These are phyloP conservation scores for Solanum chacoense DNA, from an alignment of 305 asterid genomes.

Conservation along the genomic window DNA sequence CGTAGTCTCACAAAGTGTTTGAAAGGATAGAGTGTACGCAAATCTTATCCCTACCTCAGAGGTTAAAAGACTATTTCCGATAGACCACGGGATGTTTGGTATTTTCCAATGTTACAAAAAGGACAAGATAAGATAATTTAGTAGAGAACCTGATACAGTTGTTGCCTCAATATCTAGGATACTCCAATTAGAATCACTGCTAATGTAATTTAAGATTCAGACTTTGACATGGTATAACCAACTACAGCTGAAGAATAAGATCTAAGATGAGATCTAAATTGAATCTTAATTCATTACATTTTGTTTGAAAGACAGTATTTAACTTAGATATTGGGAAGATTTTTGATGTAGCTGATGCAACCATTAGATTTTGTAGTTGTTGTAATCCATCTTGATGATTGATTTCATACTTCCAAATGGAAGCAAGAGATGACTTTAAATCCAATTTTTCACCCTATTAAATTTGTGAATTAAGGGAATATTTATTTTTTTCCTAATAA, in stretches of 20 bases:
- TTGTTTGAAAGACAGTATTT: conserved; percentile 22
- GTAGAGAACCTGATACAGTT: conserved; percentile 24
- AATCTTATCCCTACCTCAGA: neutral
- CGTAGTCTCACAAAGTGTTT: neutral
- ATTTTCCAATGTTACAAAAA: neutral
- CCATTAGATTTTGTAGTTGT: conserved; percentile 29
- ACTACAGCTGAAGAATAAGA: conserved; percentile 43
- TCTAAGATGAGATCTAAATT: conserved; percentile 50
- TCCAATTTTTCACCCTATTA: conserved; percentile 5
- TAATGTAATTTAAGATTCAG: conserved; percentile 47
- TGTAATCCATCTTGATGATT: conserved; percentile 24
- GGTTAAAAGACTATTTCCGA: fast-evolving
- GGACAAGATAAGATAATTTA: neutral
- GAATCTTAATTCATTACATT: neutral
- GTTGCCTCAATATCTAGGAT: conserved; percentile 38
- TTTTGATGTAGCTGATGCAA: conserved; percentile 21
- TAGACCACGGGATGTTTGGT: neutral
- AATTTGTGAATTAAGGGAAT: conserved; percentile 11
- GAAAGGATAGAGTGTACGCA: neutral
- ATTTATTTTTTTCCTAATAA: conserved; percentile 1
- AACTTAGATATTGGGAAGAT: conserved; percentile 39
- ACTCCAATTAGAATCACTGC: conserved; percentile 19
- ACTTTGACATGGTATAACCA: conserved; percentile 21
- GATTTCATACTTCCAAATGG: conserved; percentile 17
- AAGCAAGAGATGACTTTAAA: neutral